A percentile compares a stretch with the other conserved stretches of the same genome.
These are phyloP conservation scores for Trichoderma sp. DNA, from an alignment of 2,329 filamentous ascomycete genomes.

Conservation along the genomic window DNA sequence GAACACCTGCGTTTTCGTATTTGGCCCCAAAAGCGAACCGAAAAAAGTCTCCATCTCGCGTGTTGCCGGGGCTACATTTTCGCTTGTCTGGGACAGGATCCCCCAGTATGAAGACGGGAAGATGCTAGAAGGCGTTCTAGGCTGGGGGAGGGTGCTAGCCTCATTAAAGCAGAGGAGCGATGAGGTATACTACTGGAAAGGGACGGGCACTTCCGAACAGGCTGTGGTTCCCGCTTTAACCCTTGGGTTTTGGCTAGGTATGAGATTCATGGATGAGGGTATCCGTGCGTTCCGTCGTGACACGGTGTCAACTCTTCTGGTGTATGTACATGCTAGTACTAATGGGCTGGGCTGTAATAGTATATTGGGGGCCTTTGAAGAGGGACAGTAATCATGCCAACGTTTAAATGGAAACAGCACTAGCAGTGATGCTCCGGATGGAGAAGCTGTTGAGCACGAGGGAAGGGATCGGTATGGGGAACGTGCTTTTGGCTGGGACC, in stretches of 20 bases:
- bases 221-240: background rate
- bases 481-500: conserved; percentile 9
- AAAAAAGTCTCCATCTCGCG: background rate
- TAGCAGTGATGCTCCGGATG: background rate
- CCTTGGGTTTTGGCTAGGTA: background rate
- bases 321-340: no score
- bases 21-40: background rate
- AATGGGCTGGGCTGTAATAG: no score
- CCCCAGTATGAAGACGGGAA: background rate
- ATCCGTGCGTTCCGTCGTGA: background rate
- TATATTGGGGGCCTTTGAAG: background rate
- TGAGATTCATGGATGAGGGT: background rate
- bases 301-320: background rate
- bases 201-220: conserved; percentile 11
- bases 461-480: conserved; percentile 7
- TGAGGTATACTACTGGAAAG: background rate
- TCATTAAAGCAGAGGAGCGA: background rate
- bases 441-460: background rate
- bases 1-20: background rate
- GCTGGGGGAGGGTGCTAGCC: background rate
- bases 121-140: background rate
- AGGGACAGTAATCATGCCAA: background rate
- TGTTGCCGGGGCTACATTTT: background rate
- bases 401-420: background rate
- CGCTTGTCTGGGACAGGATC: background rate